These are phyloP conservation scores for Rachicladosporium sp. DNA, from an alignment of 2,329 filamentous ascomycete genomes.

Conservation along the genomic window DNA sequence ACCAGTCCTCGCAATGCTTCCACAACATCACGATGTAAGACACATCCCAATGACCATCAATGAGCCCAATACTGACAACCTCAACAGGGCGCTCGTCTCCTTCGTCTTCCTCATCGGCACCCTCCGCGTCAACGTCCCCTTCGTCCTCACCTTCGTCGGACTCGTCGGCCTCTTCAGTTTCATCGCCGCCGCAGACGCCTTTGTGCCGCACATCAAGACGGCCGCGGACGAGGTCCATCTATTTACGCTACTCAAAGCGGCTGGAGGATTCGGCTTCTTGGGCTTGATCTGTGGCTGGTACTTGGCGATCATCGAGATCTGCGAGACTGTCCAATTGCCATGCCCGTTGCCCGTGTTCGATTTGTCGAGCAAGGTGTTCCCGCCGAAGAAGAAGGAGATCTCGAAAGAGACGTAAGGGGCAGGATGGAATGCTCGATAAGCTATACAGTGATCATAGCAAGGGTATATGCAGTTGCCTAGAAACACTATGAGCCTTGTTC, in stretches of 20 bases:
- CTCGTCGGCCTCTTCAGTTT: conserved; percentile 16
- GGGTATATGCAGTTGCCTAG: too few relatives aligned
- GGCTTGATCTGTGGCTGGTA: conserved; percentile 17
- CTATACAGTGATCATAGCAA: too few relatives aligned
- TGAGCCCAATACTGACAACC: not conserved
- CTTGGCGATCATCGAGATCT: conserved; percentile 12
- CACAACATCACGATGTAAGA: conserved; percentile 17
- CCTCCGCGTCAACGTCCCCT: conserved; percentile 15
- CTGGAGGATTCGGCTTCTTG: conserved; percentile 17
- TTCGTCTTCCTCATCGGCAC: conserved; percentile 16
- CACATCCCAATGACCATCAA: not conserved
- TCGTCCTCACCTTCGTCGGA: conserved; percentile 15
- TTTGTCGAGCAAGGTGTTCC: conserved; percentile 11
- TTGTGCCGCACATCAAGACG: conserved; percentile 8
- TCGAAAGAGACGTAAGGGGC: too few relatives aligned
- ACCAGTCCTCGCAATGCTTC: conserved; percentile 15
- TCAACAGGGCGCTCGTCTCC: conserved; percentile 13
- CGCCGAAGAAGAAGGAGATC: conserved; percentile 5
- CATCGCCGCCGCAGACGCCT: conserved; percentile 18
- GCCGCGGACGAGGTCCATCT: conserved; percentile 12
- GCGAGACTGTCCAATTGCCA: conserved; percentile 14
- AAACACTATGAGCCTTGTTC: too few relatives aligned
- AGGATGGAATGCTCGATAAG: too few relatives aligned
- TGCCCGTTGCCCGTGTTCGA: conserved; percentile 15
- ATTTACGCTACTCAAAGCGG: conserved; percentile 12